Evolutionary conservation across 2,329 filamentous ascomycete genomes (phyloP).

Genomic region (Ophiosphaerella korrae): DNA sequence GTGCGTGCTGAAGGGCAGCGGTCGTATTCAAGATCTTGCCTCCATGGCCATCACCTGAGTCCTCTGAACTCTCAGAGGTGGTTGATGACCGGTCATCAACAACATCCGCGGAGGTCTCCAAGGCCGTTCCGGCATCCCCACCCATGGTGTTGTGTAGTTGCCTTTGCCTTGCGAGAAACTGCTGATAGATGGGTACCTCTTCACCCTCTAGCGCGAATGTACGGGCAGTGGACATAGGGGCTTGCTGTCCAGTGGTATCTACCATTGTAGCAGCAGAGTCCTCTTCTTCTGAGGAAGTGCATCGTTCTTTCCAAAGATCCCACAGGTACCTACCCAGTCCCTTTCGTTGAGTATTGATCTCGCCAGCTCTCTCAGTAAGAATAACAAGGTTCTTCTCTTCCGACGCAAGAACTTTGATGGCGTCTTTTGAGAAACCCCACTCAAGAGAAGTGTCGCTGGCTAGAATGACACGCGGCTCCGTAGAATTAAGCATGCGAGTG

Average conservation of each 20-base stretch:
- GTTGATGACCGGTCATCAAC: slow-evolving; percentile 86
- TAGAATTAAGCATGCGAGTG: slow-evolving; percentile 65
- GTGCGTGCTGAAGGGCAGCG: slow-evolving; percentile 79
- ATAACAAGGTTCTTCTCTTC: slow-evolving; percentile 84
- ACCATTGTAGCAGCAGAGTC: slow-evolving; percentile 60
- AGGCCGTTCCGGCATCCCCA: slow-evolving; percentile 63
- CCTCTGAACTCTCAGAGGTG: slow-evolving; percentile 83
- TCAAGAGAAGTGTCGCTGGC: slow-evolving; percentile 89
- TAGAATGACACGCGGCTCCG: slow-evolving; percentile 74
- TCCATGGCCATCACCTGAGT: slow-evolving; percentile 75
- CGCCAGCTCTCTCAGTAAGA: slow-evolving; percentile 74
- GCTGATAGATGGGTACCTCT: slow-evolving; percentile 83
- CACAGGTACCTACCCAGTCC: slow-evolving; percentile 75
- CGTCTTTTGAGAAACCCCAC: slow-evolving; percentile 91
- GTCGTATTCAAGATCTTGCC: slow-evolving; percentile 90
- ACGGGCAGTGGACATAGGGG: slow-evolving; percentile 45
- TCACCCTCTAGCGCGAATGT: slow-evolving; percentile 72
- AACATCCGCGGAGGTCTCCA: slow-evolving; percentile 73
- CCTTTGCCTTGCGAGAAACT: slow-evolving; percentile 86
- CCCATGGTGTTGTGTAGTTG: slow-evolving; percentile 84
- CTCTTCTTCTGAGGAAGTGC: slow-evolving; percentile 27
- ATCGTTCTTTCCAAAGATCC: slow-evolving; percentile 55
- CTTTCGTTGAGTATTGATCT: slow-evolving; percentile 41
- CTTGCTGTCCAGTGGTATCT: slow-evolving; percentile 62
- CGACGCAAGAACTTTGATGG: slow-evolving; percentile 73